These are phyloP conservation scores for Marasmius fiardii DNA, from an alignment of 1,284 basidiomycete genomes.

Conservation along the genomic window DNA sequence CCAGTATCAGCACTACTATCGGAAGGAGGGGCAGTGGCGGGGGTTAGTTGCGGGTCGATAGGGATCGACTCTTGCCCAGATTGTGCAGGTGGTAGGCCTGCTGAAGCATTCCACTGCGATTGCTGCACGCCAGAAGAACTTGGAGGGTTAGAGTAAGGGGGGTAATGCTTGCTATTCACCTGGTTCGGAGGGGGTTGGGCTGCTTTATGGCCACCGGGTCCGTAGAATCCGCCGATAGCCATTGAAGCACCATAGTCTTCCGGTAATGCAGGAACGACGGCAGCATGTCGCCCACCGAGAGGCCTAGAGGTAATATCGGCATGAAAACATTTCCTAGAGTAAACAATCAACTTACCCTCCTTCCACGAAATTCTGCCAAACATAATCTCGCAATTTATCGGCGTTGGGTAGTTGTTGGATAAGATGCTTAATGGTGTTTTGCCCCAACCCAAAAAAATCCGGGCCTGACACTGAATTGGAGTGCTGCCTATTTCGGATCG, in stretches of 20 bases:
- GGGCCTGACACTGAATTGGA: constrained; percentile 82
- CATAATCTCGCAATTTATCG: constrained; percentile 67
- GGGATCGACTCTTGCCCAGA: neutral
- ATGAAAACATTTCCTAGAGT: constrained; percentile 12
- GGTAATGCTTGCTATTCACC: constrained; percentile 24
- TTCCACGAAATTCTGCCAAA: constrained; percentile 79
- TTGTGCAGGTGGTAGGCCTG: neutral
- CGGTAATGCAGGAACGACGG: constrained; percentile 71
- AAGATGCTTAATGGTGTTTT: constrained; percentile 82
- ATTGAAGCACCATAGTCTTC: constrained; percentile 59
- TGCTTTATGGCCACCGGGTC: constrained; percentile 27
- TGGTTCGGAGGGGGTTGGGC: constrained; percentile 18
- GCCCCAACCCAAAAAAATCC: constrained; percentile 79
- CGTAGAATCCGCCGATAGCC: constrained; percentile 38
- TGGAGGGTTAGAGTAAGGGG: neutral
- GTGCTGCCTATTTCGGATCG: constrained; percentile 72
- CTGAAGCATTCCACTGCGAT: neutral
- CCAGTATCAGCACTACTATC: neutral
- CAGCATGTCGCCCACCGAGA: constrained; percentile 72
- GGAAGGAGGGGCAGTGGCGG: neutral
- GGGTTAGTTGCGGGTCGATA: neutral
- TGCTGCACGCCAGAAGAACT: too few species aligned
- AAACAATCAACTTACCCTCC: constrained; percentile 59
- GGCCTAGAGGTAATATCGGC: constrained; percentile 39
- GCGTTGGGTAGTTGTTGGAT: constrained; percentile 76